Base-by-base conservation (phyloP, 495 filamentous ascomycete genomes). In the Trichocladium antarcticum region DNA sequence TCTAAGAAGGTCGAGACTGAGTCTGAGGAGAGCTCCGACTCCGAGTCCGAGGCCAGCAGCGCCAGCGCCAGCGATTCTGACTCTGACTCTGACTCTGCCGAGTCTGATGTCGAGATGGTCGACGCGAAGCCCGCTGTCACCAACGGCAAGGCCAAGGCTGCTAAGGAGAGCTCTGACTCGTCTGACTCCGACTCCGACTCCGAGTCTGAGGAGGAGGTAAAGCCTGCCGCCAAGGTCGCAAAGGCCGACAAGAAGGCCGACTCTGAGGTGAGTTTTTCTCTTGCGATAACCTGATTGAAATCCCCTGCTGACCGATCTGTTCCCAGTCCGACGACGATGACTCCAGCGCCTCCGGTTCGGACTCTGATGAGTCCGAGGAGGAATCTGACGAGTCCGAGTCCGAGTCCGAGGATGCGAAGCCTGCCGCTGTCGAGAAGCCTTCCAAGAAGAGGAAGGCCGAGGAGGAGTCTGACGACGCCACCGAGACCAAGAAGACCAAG, bases 401-500 rank as follows among this genome's bases (percentile, higher is more conserved):
- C 20, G 71, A 71, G 43, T 67, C 70, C 15, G 63, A 60, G 35
- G 63, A 71, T 44, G 63, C 74, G 42, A 67, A 68, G 43, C 67
- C 61, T 14, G 65, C 60, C 17, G 65, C 68, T 32, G 64, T 60
- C 28, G 73, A 74, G 37, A 71, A 69, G 31, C 62, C 62, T 49
- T 65, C 62, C 34, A 65, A 78, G 59, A 69, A 71, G 47, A 72
- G 74, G 47, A 75, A 81, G 61, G 74, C 75, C 40, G 71, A 77
- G 51, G 83, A 81, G 42, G 81, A 81, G 51, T 69, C 78, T 40
- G 69, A 68, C 10, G 68, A 79, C 36, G 63, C 74, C 21, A 54
- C 70, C 5, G 66, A 45, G 5, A 15, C 76, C 46, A 98, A 98
- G 82, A 95, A 94, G 79, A 68, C 71, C 64, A 96, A 95, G 83